Percentiles rank a stretch among this genome's conserved stretches.
Evolutionary conservation across 2,329 filamentous ascomycete species (phyloP).

Genomic region (Xylaria sp.): DNA sequence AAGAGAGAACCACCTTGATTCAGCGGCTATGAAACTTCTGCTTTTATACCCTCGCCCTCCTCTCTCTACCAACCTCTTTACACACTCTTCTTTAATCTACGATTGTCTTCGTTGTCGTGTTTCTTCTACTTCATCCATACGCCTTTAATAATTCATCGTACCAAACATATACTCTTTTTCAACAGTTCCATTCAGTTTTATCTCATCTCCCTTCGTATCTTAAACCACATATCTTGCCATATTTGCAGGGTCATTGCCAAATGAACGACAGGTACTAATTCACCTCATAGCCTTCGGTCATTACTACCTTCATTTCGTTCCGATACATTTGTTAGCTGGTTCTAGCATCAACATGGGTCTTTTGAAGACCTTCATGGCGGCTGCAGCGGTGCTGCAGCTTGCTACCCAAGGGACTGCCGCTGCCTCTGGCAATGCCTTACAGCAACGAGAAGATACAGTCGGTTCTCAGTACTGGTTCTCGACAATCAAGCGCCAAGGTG

Average conservation of each 20-base stretch:
- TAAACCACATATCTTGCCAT: background rate
- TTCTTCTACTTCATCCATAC: background rate
- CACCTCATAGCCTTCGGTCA: conserved; percentile 16
- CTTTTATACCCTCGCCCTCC: conserved; percentile 2
- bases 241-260: conserved; percentile 16
- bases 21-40: background rate
- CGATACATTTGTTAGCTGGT: conserved; percentile 44
- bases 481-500: conserved; percentile 74
- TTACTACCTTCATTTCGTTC: conserved; percentile 35
- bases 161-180: background rate
- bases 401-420: conserved; percentile 39
- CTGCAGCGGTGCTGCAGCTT: conserved; percentile 44
- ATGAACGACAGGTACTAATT: conserved; percentile 23
- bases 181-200: background rate
- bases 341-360: conserved; percentile 49
- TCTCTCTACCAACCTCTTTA: conserved; percentile 4
- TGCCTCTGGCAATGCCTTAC: conserved; percentile 37
- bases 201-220: background rate
- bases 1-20: conserved; percentile 20
- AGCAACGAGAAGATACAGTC: conserved; percentile 43
- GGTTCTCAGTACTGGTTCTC: conserved; percentile 75
- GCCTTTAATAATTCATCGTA: background rate
- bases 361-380: conserved; percentile 44
- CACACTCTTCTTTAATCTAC: conserved; percentile 12
- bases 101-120: background rate